Evolutionary conservation across 2,329 filamentous ascomycete genomes (phyloP).

Genomic region (Colletotrichum tabaci): DNA sequence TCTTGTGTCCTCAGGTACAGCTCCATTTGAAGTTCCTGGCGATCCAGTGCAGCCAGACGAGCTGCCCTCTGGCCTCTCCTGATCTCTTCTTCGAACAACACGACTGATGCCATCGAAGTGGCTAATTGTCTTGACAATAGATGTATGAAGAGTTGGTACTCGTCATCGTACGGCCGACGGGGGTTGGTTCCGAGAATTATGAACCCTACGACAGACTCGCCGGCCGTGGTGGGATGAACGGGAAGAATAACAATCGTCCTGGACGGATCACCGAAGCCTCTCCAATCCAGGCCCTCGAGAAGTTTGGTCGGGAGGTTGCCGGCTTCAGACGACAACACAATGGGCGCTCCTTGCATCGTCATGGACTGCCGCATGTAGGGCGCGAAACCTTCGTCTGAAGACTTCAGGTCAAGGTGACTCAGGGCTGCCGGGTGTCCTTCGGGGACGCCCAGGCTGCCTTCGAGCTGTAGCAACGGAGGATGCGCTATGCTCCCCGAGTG

Average conservation of each 20-base stretch:
- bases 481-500: constrained; percentile 76
- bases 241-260: constrained; percentile 82
- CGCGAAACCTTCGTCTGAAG: constrained; percentile 80
- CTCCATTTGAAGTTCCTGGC: constrained; percentile 83
- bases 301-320: constrained; percentile 76
- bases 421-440: constrained; percentile 73
- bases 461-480: constrained; percentile 76
- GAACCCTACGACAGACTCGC: constrained; percentile 82
- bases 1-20: constrained; percentile 76
- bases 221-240: constrained; percentile 80
- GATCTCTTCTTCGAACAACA: constrained; percentile 88
- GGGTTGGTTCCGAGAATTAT: constrained; percentile 86
- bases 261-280: constrained; percentile 80
- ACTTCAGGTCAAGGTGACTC: constrained; percentile 76
- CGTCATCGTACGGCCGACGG: constrained; percentile 82
- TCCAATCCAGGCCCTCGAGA: constrained; percentile 77
- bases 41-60: constrained; percentile 80
- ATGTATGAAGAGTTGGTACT: constrained; percentile 84
- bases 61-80: constrained; percentile 81
- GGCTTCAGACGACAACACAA: constrained; percentile 77
- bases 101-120: constrained; percentile 85
- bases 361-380: constrained; percentile 84
- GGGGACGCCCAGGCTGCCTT: constrained; percentile 80
- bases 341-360: constrained; percentile 72
- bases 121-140: constrained; percentile 82